Evolutionary conservation across 2,329 filamentous ascomycete species (phyloP).

Genomic region (Triangularia verruculosa): DNA sequence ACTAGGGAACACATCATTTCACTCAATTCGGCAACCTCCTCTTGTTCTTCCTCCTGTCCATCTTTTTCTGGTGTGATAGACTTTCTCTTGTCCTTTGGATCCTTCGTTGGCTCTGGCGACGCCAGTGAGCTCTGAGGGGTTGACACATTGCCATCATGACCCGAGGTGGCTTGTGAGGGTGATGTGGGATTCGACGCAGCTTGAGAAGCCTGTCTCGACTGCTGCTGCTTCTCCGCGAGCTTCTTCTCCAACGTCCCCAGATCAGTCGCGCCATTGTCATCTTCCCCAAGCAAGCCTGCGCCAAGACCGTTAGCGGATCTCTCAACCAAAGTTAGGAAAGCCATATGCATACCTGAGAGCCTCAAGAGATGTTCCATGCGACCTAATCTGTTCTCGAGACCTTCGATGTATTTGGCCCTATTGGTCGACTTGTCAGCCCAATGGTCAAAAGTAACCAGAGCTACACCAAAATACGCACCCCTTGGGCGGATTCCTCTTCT

Average conservation of each 20-base stretch:
- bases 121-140: conserved; percentile 54
- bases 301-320: conserved; percentile 27
- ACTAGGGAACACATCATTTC: conserved; percentile 99
- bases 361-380: conserved; percentile 91
- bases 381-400: conserved; percentile 88
- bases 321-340: background rate
- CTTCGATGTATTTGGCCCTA: conserved; percentile 96
- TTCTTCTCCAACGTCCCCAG: conserved; percentile 83
- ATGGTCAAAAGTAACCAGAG: conserved; percentile 9
- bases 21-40: conserved; percentile 82
- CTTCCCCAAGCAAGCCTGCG: conserved; percentile 74
- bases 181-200: conserved; percentile 51
- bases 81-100: conserved; percentile 35
- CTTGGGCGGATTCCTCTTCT: conserved; percentile 96
- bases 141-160: conserved; percentile 41
- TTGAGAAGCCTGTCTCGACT: conserved; percentile 49
- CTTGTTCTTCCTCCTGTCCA: conserved; percentile 54
- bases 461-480: conserved; percentile 57
- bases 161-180: conserved; percentile 46
- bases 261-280: conserved; percentile 82
- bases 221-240: conserved; percentile 55
- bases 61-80: conserved; percentile 41
- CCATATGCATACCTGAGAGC: conserved; percentile 61
- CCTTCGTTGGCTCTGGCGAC: conserved; percentile 49
- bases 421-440: conserved; percentile 17